These are phyloP conservation scores for Trametes meyenii DNA, from an alignment of 768 basidiomycete genomes.

Conservation along the genomic window DNA sequence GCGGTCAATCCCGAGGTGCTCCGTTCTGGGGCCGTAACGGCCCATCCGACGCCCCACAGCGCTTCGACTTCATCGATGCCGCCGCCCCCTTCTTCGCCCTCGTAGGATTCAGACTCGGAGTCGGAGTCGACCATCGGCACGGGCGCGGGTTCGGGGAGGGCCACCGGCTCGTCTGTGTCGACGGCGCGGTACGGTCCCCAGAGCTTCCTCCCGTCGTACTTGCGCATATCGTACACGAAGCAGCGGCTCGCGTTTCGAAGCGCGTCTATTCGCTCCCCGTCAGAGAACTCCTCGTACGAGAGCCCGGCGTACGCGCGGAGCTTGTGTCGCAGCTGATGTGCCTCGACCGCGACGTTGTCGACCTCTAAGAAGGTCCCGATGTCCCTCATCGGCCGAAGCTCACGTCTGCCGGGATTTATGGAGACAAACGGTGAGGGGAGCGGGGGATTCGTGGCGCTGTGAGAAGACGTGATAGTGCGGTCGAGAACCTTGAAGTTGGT, in stretches of 20 bases:
- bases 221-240: slow-evolving; percentile 65
- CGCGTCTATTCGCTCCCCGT: slow-evolving; percentile 34
- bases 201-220: slow-evolving; percentile 50
- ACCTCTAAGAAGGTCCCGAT: neutral
- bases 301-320: slow-evolving; percentile 54
- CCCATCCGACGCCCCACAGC: neutral
- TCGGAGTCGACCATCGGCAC: neutral
- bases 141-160: slow-evolving; percentile 10
- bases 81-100: neutral
- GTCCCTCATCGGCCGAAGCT: neutral
- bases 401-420: neutral
- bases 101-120: neutral
- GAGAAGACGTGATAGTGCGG: neutral
- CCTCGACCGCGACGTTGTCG: neutral
- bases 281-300: slow-evolving; percentile 38
- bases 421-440: neutral
- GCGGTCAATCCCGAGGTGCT: neutral
- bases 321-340: slow-evolving; percentile 41
- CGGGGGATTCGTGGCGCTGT: neutral
- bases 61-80: neutral
- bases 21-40: neutral
- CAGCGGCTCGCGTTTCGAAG: slow-evolving; percentile 53
- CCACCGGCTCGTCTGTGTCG: too few relatives aligned
- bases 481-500: slow-evolving; percentile 33
- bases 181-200: slow-evolving; percentile 60